Evolutionary conservation across 345 rosid genomes (phyloP).

Genomic region (Acer campestre): DNA sequence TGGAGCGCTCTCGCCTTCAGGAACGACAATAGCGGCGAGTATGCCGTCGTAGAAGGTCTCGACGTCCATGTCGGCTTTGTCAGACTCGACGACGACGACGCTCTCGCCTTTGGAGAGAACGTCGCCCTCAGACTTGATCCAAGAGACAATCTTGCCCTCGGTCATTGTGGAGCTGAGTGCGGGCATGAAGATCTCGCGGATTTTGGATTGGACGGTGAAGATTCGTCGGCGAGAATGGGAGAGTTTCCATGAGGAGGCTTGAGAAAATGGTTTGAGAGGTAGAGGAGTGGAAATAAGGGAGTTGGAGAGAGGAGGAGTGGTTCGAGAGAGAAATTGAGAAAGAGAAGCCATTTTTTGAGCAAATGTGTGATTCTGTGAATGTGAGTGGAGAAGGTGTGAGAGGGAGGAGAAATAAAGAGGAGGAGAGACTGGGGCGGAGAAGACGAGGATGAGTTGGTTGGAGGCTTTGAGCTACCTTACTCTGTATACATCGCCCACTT

Average conservation of each 20-base stretch:
- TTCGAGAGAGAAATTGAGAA: constrained; percentile 36
- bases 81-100: constrained; percentile 96
- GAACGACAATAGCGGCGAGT: constrained; percentile 92
- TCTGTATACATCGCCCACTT: constrained; percentile 44
- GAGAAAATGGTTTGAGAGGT: constrained; percentile 33
- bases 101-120: constrained; percentile 88
- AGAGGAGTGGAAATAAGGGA: constrained; percentile 42
- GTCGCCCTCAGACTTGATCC: constrained; percentile 96
- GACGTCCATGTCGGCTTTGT: constrained; percentile 98
- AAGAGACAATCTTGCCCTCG: constrained; percentile 98
- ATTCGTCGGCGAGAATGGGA: constrained; percentile 24
- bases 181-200: constrained; percentile 99
- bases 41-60: constrained; percentile 94
- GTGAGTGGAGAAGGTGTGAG: not conserved
- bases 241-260: constrained; percentile 28
- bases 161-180: constrained; percentile 99
- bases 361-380: constrained; percentile 15
- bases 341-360: constrained; percentile 46
- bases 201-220: constrained; percentile 66
- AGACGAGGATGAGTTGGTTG: constrained; percentile 71
- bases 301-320: constrained; percentile 27
- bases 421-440: constrained; percentile 63
- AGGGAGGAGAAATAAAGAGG: constrained; percentile 18
- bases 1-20: constrained; percentile 89
- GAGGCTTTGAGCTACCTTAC: constrained; percentile 41